Evolutionary conservation across 2,329 filamentous ascomycete genomes (phyloP).

Genomic region (Pseudophaeomoniella oleicola): DNA sequence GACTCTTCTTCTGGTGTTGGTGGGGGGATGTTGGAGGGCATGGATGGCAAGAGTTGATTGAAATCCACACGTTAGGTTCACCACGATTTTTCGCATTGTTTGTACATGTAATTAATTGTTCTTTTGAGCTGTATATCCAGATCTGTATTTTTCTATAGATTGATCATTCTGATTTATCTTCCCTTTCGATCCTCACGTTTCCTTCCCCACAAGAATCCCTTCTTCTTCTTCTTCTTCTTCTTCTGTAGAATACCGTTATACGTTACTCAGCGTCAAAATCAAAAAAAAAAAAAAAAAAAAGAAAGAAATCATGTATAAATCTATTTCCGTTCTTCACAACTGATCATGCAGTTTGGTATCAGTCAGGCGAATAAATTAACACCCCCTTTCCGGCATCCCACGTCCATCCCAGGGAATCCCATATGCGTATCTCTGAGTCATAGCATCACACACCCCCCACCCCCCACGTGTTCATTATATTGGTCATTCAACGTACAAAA

Average conservation of each 20-base stretch:
- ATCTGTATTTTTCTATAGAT: not conserved
- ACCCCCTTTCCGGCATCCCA: not conserved
- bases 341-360: not conserved
- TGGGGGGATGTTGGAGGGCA: constrained; percentile 9
- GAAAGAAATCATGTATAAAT: not conserved
- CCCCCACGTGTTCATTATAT: not conserved
- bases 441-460: not conserved
- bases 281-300: not conserved
- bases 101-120: not conserved
- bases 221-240: no score
- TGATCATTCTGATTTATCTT: no score
- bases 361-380: not conserved
- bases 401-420: not conserved
- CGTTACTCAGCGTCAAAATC: no score
- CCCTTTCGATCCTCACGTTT: no score
- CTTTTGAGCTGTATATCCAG: not conserved
- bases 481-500: not conserved
- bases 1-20: constrained; percentile 28
- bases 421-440: not conserved
- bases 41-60: constrained; percentile 1
- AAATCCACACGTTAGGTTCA: no score
- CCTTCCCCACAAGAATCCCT: no score
- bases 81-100: not conserved
- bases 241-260: no score
- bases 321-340: not conserved